phyloP scores from a whole-genome alignment of 2,329 filamentous ascomycete species.

The Neofusicoccum laricinum region DNA sequence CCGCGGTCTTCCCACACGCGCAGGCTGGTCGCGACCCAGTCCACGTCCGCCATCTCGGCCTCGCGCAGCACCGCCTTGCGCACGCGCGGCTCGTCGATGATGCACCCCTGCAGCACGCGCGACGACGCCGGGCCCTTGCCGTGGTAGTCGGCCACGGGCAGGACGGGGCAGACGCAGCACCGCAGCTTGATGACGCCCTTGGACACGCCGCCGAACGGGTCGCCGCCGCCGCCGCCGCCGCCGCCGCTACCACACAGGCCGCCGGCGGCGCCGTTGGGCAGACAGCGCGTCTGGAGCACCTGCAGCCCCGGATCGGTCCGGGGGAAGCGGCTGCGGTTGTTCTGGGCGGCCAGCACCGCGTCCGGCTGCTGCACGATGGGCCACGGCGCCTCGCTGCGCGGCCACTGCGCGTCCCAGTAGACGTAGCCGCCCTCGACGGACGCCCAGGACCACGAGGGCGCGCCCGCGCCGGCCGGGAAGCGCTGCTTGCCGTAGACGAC shows the following conservation, averaged over 20 bases:
- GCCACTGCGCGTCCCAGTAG: conserved; percentile 6
- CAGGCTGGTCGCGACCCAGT: conserved; percentile 2
- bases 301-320: not conserved
- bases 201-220: not conserved
- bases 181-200: conserved; percentile 5
- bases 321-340: not conserved
- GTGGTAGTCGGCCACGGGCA: not conserved
- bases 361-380: not conserved
- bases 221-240: not conserved
- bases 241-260: too few relatives aligned
- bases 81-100: not conserved
- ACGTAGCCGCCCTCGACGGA: conserved; percentile 2
- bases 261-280: not conserved
- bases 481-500: not conserved
- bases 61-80: not conserved
- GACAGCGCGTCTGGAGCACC: not conserved
- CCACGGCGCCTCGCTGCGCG: not conserved
- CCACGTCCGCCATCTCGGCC: not conserved
- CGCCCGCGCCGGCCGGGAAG: not conserved
- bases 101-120: conserved; percentile 4
- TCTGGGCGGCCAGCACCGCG: not conserved
- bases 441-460: conserved; percentile 1
- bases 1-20: conserved; percentile 11
- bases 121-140: not conserved
- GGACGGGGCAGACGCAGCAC: conserved; percentile 2